Evolutionary conservation across 2,329 filamentous ascomycete species (phyloP), one percentile per base, ranked within the genome.

Genomic region (Trichoderma sp.): DNA sequence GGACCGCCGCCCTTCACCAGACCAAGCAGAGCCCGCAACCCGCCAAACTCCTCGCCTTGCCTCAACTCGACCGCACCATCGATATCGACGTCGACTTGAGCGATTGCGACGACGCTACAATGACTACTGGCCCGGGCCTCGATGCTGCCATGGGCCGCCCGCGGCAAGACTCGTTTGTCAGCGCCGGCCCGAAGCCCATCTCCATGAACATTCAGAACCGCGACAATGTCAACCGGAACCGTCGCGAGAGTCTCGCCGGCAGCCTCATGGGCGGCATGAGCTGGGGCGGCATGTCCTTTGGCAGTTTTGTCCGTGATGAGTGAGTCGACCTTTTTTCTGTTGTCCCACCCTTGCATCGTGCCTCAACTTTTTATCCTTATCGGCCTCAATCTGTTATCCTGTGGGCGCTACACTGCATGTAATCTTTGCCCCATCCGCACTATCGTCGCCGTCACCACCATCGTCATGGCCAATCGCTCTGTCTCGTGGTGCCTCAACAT

Each of bases 231-330:
- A 85, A 84, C 78, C 86, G 88, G 73, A 86, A 84, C 68, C 85
- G 89, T 74, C 85, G 89, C 76, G 90, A 91, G 79, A 89, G 86
- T 71, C 80, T 91, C 39, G 89, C 88, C 17, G 89, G 88, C 63
- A 91, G 89, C 78, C 81, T 91, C 71, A 89, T 91, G 83, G 92
- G 91, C 74, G 95, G 95, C 77, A 94, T 97, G 91, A 98, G 95
- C 82, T 99, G 95, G 95, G 95, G 95, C 79, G 95, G 95, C 75
- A 90, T 97, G 73, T 98, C 95, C 9, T 93, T 98, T 75, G 95
- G 95, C 74, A 98, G 95, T 79, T 98, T 97, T 86, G 96, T 99
- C 82, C 89, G 93, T 81, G 95, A 99, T 84, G 96, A 99, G 96
- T 99, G 90, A 90, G 95, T 85, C 63, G 72, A 73, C 68, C 72